Conservation (phyloP, 331 rosid genomes). For the Dryas integrifolia region DNA sequence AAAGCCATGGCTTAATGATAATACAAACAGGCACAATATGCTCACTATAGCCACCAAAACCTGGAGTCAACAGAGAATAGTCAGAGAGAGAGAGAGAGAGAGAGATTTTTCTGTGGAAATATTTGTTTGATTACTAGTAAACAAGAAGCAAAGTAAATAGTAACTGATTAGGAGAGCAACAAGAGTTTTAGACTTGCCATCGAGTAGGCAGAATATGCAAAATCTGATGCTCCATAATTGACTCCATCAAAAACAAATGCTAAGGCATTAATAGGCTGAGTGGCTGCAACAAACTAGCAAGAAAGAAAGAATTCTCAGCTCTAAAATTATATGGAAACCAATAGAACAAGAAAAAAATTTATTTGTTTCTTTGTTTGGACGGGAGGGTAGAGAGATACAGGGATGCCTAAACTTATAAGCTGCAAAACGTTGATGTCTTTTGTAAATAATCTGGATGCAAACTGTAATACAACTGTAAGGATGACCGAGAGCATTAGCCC, state of each 20-base stretch:
- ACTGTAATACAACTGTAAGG: conserved; percentile 6
- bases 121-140: not conserved
- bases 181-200: conserved; percentile 30
- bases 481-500: conserved; percentile 16
- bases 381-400: conserved; percentile 11
- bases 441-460: conserved; percentile 20
- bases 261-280: conserved; percentile 37
- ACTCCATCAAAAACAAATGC: conserved; percentile 48
- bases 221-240: conserved; percentile 47
- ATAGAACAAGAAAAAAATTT: not conserved
- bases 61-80: conserved; percentile 13
- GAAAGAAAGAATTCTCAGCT: not conserved
- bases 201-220: conserved; percentile 42
- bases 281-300: conserved; percentile 32
- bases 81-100: not conserved
- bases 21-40: conserved; percentile 25
- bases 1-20: conserved; percentile 33
- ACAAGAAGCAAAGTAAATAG: not conserved
- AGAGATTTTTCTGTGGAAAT: not conserved
- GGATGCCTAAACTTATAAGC: conserved; percentile 27
- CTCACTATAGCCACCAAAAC: conserved; percentile 40
- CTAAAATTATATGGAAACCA: not conserved
- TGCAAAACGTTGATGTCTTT: conserved; percentile 15
- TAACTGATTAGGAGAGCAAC: not conserved
- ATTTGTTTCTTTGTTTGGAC: not conserved